Conservation (phyloP, 441 rosid genomes). For the Gossypium schwendimanii region DNA sequence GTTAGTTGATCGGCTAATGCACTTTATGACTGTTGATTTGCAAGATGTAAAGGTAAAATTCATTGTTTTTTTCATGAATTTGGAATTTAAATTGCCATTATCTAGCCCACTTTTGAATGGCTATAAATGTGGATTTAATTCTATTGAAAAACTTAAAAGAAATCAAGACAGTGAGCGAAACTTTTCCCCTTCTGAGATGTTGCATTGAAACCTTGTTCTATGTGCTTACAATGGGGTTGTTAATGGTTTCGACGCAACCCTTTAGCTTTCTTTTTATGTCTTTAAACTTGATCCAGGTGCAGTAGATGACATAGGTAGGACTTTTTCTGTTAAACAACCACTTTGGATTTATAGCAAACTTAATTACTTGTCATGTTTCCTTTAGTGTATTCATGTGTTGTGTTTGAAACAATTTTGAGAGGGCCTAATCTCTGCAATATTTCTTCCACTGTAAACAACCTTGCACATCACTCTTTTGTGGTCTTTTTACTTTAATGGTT, state of each 20-base stretch:
- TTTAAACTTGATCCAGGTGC: background rate
- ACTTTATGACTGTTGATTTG: conserved; percentile 61
- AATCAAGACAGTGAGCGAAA: background rate
- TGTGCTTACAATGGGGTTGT: background rate
- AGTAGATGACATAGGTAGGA: background rate
- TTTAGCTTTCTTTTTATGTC: background rate
- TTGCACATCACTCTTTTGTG: background rate
- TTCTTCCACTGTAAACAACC: background rate
- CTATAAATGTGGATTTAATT: background rate
- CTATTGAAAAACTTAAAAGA: background rate
- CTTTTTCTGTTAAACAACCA: background rate
- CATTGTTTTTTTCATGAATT: background rate
- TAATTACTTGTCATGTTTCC: background rate
- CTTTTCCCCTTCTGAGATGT: background rate
- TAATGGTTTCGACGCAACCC: background rate
- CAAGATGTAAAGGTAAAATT: conserved; percentile 65
- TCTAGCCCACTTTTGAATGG: background rate
- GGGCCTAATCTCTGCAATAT: background rate
- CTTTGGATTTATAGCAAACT: background rate
- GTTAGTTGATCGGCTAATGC: conserved; percentile 59
- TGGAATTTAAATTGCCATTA: conserved; percentile 7
- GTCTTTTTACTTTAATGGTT: background rate
- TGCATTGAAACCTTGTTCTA: background rate
- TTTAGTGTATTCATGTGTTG: background rate
- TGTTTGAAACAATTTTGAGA: background rate